Evolutionary conservation across 345 rosid species (phyloP).

Genomic region (Noccaea caerulescens): DNA sequence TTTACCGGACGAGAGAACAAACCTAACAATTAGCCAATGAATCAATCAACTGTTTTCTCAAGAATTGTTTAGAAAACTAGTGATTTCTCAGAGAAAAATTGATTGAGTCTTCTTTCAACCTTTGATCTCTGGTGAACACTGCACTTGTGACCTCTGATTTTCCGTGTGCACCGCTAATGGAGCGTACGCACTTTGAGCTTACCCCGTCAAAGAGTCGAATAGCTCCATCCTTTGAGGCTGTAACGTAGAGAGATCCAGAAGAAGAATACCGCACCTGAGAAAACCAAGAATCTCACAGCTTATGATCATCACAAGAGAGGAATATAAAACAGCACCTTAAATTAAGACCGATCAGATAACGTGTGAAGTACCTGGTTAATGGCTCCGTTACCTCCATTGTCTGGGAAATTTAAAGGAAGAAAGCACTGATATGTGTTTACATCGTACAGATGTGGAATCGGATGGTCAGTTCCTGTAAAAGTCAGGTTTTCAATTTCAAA

Average conservation of each 20-base stretch:
- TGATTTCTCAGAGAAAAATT: neutral
- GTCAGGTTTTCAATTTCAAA: conserved; percentile 21
- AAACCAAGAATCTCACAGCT: conserved; percentile 30
- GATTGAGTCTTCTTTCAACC: conserved; percentile 46
- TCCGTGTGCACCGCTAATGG: conserved; percentile 74
- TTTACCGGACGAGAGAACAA: conserved; percentile 80
- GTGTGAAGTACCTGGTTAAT: conserved; percentile 70
- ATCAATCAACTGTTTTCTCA: conserved; percentile 13
- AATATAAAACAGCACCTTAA: neutral
- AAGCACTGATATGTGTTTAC: conserved; percentile 76
- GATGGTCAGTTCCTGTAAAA: conserved; percentile 79
- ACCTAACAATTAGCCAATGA: conserved; percentile 50
- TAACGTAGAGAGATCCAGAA: conserved; percentile 72
- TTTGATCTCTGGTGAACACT: conserved; percentile 76
- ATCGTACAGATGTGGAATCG: conserved; percentile 79
- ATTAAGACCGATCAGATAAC: neutral
- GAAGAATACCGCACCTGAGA: conserved; percentile 85
- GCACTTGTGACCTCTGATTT: conserved; percentile 75
- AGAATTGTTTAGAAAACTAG: neutral
- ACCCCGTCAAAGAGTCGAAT: conserved; percentile 80
- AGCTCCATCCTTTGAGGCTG: conserved; percentile 87
- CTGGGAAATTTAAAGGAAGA: conserved; percentile 64
- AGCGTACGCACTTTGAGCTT: conserved; percentile 64
- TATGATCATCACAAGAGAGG: conserved; percentile 13
- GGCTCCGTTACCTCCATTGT: conserved; percentile 65